Percentiles rank a stretch among this genome's conserved stretches.
phyloP scores from a whole-genome alignment of 2,329 filamentous ascomycete genomes.

The Herpomyces periplanetae region DNA sequence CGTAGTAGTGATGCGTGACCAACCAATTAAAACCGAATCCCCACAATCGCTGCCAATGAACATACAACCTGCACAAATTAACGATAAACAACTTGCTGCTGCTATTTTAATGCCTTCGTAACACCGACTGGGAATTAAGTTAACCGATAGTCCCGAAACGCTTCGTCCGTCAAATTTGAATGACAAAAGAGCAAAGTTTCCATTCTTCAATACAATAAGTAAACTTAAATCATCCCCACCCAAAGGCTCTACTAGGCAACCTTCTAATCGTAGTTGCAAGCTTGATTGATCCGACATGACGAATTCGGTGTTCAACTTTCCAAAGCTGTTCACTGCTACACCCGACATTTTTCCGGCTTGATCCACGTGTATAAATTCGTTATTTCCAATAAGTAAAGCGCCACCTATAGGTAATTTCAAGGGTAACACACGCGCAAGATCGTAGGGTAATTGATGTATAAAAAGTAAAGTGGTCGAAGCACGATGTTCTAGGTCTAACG shows the following conservation, averaged over 20 bases:
- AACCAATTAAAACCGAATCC: constrained; percentile 44
- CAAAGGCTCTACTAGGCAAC: constrained; percentile 33
- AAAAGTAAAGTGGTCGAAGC: constrained; percentile 74
- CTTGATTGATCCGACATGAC: constrained; percentile 52
- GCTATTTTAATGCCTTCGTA: constrained; percentile 21
- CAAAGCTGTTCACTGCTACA: constrained; percentile 65
- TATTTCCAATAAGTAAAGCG: constrained; percentile 43
- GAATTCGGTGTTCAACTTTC: constrained; percentile 43
- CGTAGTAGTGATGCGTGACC: constrained; percentile 23
- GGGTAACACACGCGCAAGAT: constrained; percentile 43
- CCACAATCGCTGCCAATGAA: constrained; percentile 57
- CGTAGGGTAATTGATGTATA: constrained; percentile 45
- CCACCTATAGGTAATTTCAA: constrained; percentile 58
- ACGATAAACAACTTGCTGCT: constrained; percentile 24
- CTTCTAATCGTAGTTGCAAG: constrained; percentile 38
- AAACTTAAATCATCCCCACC: constrained; percentile 41
- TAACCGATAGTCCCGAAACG: constrained; percentile 47
- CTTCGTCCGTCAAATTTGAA: constrained; percentile 69
- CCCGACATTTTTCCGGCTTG: constrained; percentile 78
- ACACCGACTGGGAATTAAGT: constrained; percentile 17
- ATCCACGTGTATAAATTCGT: constrained; percentile 76
- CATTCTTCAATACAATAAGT: constrained; percentile 37
- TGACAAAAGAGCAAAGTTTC: constrained; percentile 28
- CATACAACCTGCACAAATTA: constrained; percentile 22
- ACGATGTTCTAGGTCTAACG: constrained; percentile 61